Percentiles rank a stretch among this genome's conserved stretches.
Evolutionary conservation across 1,139 yeast genomes (phyloP).

Genomic region (Taiozyma onychis): DNA sequence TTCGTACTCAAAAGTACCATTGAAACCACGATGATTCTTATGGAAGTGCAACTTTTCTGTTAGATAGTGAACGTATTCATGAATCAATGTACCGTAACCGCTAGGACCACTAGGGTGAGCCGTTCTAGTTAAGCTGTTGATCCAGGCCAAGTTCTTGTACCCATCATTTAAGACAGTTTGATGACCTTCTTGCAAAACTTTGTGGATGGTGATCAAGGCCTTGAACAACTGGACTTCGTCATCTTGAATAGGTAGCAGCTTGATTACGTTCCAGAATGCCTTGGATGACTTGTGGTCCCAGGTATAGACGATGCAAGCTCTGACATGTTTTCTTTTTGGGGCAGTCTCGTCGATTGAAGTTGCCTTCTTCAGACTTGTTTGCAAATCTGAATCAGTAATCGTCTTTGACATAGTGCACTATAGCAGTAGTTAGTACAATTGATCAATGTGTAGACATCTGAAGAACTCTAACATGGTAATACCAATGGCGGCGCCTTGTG

Average conservation of each 20-base stretch:
- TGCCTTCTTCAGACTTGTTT: slow-evolving; percentile 76
- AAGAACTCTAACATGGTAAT: neutral
- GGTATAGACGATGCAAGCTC: slow-evolving; percentile 89
- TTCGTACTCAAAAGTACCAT: slow-evolving; percentile 93
- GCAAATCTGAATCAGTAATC: slow-evolving; percentile 46
- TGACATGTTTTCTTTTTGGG: slow-evolving; percentile 92
- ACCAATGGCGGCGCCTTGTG: neutral
- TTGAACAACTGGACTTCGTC: slow-evolving; percentile 85
- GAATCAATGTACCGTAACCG: slow-evolving; percentile 70
- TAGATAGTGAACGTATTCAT: slow-evolving; percentile 68
- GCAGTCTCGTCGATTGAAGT: slow-evolving; percentile 84
- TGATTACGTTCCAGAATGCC: slow-evolving; percentile 83
- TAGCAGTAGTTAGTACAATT: neutral
- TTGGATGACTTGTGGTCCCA: slow-evolving; percentile 92
- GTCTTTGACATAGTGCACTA: slow-evolving; percentile 22
- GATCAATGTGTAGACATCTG: neutral
- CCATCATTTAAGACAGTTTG: slow-evolving; percentile 81
- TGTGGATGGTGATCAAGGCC: slow-evolving; percentile 82
- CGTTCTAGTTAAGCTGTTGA: slow-evolving; percentile 43
- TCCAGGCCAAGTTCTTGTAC: slow-evolving; percentile 63
- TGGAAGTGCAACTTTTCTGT: slow-evolving; percentile 78
- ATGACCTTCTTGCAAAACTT: slow-evolving; percentile 96
- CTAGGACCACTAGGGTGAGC: slow-evolving; percentile 31
- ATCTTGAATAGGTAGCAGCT: slow-evolving; percentile 71
- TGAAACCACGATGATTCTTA: slow-evolving; percentile 79